These are phyloP conservation scores for Dichomitus squalens DNA, from an alignment of 1,284 basidiomycete species.

Conservation along the genomic window DNA sequence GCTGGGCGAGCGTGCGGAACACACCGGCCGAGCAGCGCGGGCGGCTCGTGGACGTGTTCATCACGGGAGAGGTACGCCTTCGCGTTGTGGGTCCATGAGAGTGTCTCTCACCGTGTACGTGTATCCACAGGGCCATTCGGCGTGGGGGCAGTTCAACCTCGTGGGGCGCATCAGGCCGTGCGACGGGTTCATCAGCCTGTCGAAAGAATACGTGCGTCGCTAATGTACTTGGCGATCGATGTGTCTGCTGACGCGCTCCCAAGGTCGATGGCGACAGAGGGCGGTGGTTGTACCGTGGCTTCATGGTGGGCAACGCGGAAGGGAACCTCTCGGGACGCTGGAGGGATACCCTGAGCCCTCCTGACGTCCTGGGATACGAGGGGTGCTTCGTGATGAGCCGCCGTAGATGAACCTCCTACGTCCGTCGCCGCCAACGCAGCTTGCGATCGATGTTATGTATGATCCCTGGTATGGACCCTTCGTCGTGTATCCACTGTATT, in stretches of 20 bases:
- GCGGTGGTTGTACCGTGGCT: conserved; percentile 77
- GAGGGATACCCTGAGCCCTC: conserved; percentile 70
- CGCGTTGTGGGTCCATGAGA: background rate
- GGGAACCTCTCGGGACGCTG: conserved; percentile 72
- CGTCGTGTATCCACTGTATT: background rate
- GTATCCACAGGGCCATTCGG: conserved; percentile 65
- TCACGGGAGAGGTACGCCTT: conserved; percentile 65
- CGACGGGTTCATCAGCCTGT: conserved; percentile 71
- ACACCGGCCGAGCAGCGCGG: conserved; percentile 18
- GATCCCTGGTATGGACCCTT: background rate
- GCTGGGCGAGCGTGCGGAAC: conserved; percentile 24
- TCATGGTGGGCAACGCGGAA: conserved; percentile 63
- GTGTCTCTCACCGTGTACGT: background rate
- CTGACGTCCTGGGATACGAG: conserved; percentile 63
- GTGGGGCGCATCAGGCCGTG: conserved; percentile 67
- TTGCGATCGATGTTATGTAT: background rate
- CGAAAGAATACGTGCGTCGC: conserved; percentile 71
- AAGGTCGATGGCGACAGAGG: conserved; percentile 71
- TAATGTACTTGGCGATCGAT: background rate
- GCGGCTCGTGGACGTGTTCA: conserved; percentile 59
- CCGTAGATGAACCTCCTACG: conserved; percentile 32
- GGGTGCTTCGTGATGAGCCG: conserved; percentile 77
- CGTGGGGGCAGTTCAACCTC: conserved; percentile 78
- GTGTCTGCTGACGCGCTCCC: background rate
- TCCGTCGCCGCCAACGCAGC: background rate